Percentiles rank a stretch among this genome's conserved stretches.
Conservation (phyloP, 768 basidiomycete genomes). For the Gloeopeniophorella convolvens region DNA sequence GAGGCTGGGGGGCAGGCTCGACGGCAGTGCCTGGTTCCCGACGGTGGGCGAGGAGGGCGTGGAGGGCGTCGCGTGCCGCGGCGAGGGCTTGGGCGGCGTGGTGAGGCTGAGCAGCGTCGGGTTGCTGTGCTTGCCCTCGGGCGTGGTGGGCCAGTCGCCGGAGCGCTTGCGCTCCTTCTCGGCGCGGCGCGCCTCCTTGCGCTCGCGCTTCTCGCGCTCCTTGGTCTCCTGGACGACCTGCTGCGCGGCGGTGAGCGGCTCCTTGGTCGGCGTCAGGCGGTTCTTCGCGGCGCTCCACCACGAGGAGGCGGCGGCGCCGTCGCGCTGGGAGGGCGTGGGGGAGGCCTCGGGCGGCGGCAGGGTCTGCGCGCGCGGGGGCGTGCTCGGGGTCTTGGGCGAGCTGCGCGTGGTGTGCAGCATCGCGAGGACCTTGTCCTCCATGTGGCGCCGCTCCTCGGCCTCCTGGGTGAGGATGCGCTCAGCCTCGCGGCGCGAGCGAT, state of each 20-base stretch:
- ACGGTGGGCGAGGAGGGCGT: slow-evolving; percentile 64
- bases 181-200: slow-evolving; percentile 35
- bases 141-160: slow-evolving; percentile 48
- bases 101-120: slow-evolving; percentile 50
- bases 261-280: slow-evolving; percentile 72
- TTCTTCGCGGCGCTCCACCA: slow-evolving; percentile 79
- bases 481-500: slow-evolving; percentile 67
- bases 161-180: slow-evolving; percentile 34
- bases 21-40: slow-evolving; percentile 37
- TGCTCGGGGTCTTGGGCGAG: slow-evolving; percentile 42
- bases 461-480: slow-evolving; percentile 70
- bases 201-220: slow-evolving; percentile 47
- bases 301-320: slow-evolving; percentile 29
- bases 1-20: slow-evolving; percentile 48
- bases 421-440: slow-evolving; percentile 73
- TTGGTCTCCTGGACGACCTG: slow-evolving; percentile 75
- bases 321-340: slow-evolving; percentile 59
- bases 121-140: slow-evolving; percentile 49
- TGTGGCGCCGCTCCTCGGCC: slow-evolving; percentile 55
- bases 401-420: slow-evolving; percentile 50
- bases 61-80: slow-evolving; percentile 41
- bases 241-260: slow-evolving; percentile 76
- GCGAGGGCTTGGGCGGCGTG: slow-evolving; percentile 41
- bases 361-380: slow-evolving; percentile 56
- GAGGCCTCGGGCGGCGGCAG: slow-evolving; percentile 39